Percentiles rank a stretch among this genome's conserved stretches.
These are phyloP conservation scores for Colletotrichum neosansevieriae DNA, from an alignment of 2,329 filamentous ascomycete genomes.

Conservation along the genomic window DNA sequence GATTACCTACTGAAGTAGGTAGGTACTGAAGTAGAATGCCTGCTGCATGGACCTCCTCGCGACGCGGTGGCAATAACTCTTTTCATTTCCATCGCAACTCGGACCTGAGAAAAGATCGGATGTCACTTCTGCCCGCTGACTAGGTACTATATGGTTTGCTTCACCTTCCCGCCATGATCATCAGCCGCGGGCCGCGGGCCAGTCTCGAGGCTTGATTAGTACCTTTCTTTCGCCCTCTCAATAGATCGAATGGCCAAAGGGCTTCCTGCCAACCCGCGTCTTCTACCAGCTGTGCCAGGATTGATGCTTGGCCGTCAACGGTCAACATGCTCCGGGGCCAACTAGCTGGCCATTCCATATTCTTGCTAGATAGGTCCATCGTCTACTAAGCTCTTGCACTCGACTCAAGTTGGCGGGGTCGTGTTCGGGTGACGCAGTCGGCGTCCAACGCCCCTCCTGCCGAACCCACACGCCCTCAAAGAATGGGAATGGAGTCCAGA, in stretches of 20 bases:
- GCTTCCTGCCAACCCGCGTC: constrained; percentile 19
- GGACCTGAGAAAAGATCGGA: constrained; percentile 35
- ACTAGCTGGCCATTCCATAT: constrained; percentile 24
- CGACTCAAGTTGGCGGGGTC: constrained; percentile 35
- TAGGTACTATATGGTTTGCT: constrained; percentile 24
- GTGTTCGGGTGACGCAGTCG: constrained; percentile 34
- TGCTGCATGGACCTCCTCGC: constrained; percentile 36
- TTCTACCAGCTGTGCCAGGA: constrained; percentile 20
- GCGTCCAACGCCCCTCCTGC: constrained; percentile 24
- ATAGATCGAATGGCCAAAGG: constrained; percentile 3
- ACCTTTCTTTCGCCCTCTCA: not conserved
- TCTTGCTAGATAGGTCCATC: constrained; percentile 17
- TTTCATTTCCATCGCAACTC: constrained; percentile 18
- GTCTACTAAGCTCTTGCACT: constrained; percentile 1
- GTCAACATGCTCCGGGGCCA: constrained; percentile 23
- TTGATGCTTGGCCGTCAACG: constrained; percentile 32
- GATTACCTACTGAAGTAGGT: too few species aligned
- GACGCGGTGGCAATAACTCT: constrained; percentile 31
- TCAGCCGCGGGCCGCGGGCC: constrained; percentile 37
- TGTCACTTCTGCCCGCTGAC: constrained; percentile 32
- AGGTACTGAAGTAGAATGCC: not conserved
- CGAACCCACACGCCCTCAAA: constrained; percentile 15
- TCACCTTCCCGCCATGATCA: constrained; percentile 39
- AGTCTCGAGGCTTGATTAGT: constrained; percentile 37
- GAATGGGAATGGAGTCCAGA: constrained; percentile 15